These are phyloP conservation scores for Bipolaris bicolor DNA, from an alignment of 2,329 filamentous ascomycete genomes.

Conservation along the genomic window DNA sequence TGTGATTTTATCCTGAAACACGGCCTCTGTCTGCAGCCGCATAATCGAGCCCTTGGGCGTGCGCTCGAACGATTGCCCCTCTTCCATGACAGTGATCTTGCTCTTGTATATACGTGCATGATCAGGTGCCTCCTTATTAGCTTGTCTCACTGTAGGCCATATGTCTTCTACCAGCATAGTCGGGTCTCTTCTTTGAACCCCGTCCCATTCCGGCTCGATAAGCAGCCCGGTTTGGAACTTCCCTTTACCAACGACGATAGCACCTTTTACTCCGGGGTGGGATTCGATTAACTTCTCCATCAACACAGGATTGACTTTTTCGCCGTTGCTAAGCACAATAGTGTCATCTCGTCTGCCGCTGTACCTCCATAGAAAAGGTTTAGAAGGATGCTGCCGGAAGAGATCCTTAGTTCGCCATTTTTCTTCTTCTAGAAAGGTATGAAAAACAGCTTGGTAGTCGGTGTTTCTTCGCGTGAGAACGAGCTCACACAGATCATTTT, in stretches of 20 bases:
- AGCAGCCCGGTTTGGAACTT: constrained; percentile 28
- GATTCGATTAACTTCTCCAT: constrained; percentile 25
- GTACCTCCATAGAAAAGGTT: constrained; percentile 28
- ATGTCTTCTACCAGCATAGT: constrained; percentile 23
- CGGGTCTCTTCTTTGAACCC: not conserved
- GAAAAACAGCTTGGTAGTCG: constrained; percentile 4
- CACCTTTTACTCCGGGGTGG: constrained; percentile 18
- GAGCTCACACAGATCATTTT: constrained; percentile 3
- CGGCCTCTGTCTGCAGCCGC: constrained; percentile 25
- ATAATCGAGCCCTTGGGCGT: constrained; percentile 37
- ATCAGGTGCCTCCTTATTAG: constrained; percentile 29
- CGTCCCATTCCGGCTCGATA: constrained; percentile 24
- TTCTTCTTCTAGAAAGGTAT: not conserved
- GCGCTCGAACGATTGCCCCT: constrained; percentile 19
- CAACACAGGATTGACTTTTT: constrained; percentile 35
- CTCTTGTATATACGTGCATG: constrained; percentile 30
- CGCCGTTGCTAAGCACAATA: constrained; percentile 39
- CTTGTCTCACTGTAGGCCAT: constrained; percentile 31
- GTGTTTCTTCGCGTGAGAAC: constrained; percentile 7
- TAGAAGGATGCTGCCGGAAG: constrained; percentile 23
- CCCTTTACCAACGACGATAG: constrained; percentile 31
- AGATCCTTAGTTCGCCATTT: constrained; percentile 25
- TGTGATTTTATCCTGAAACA: constrained; percentile 14
- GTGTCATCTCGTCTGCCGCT: constrained; percentile 45
- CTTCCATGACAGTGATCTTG: constrained; percentile 21